Evolutionary conservation across 1,284 basidiomycete species (phyloP).

Genomic region (Kalmanozyma brasiliensis): DNA sequence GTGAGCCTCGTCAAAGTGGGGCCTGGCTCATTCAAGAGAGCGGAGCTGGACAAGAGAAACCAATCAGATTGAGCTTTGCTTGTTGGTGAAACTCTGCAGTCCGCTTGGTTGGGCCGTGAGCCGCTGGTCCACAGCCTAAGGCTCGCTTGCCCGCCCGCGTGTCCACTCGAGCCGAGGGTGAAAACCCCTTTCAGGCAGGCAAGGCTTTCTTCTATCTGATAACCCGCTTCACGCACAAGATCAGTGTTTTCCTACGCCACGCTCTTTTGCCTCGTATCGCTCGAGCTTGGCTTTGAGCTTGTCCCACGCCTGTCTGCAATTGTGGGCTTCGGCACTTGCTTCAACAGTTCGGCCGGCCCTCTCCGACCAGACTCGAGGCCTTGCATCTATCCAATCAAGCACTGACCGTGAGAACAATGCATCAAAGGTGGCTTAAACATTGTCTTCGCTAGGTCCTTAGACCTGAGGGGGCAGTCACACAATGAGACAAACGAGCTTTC

Average conservation of each 20-base stretch:
- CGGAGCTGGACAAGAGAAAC: background rate
- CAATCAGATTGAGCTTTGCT: background rate
- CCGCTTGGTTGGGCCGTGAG: slow-evolving; percentile 4
- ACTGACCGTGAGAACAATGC: background rate
- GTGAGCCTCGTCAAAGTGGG: background rate
- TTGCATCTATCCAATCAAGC: too few relatives aligned
- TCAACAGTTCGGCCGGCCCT: slow-evolving; percentile 2
- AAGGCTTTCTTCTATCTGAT: slow-evolving; percentile 18
- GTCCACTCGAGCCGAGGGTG: slow-evolving; percentile 1
- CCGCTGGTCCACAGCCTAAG: slow-evolving; percentile 5
- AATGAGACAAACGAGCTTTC: slow-evolving; percentile 1
- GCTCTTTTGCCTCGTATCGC: background rate
- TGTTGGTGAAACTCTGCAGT: too few relatives aligned
- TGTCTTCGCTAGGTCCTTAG: background rate
- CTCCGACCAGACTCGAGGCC: background rate
- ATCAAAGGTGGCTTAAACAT: background rate
- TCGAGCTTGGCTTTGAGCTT: too few relatives aligned
- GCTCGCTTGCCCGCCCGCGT: slow-evolving; percentile 1
- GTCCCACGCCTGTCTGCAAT: too few relatives aligned
- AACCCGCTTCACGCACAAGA: slow-evolving; percentile 2
- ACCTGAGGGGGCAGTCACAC: slow-evolving; percentile 1
- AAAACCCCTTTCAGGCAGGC: too few relatives aligned
- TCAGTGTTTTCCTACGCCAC: slow-evolving; percentile 2
- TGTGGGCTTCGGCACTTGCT: too few relatives aligned
- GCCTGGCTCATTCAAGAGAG: background rate